These are phyloP conservation scores for Closterium sp. DNA, from an alignment of 139 green algal species.

Conservation along the genomic window DNA sequence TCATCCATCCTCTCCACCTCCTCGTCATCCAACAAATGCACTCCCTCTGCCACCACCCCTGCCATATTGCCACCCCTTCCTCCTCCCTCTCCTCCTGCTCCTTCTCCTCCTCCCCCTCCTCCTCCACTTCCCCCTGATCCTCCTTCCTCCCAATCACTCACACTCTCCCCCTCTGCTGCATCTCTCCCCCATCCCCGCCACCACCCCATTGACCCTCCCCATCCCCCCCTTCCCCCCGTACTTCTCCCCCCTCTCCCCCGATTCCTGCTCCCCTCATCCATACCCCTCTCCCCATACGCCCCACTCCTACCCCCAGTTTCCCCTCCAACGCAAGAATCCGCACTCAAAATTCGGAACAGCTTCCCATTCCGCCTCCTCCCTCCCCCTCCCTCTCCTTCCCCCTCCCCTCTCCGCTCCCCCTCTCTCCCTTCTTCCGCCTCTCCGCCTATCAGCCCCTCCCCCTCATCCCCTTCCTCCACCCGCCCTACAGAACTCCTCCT, in stretches of 20 bases:
- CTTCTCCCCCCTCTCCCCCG: background rate
- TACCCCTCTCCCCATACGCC: background rate
- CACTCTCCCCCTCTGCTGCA: background rate
- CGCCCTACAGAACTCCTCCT: background rate
- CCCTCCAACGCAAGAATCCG: background rate
- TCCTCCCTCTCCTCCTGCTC: background rate
- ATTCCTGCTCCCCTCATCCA: conserved; percentile 3
- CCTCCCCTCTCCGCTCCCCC: background rate
- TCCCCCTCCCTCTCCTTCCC: background rate
- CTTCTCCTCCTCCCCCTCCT: background rate
- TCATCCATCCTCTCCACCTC: background rate
- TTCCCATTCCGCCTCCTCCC: background rate
- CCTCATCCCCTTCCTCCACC: background rate
- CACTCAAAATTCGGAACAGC: background rate
- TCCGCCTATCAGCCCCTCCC: background rate
- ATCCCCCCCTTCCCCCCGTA: background rate
- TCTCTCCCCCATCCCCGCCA: background rate
- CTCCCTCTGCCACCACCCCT: background rate
- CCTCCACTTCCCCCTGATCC: background rate
- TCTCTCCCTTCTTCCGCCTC: background rate
- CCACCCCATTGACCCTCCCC: background rate
- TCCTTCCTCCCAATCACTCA: background rate
- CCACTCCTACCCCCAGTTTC: background rate
- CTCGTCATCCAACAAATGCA: background rate
- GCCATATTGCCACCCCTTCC: background rate